Base-by-base conservation (phyloP, 768 basidiomycete species). In the Boletellus ananiceps region DNA sequence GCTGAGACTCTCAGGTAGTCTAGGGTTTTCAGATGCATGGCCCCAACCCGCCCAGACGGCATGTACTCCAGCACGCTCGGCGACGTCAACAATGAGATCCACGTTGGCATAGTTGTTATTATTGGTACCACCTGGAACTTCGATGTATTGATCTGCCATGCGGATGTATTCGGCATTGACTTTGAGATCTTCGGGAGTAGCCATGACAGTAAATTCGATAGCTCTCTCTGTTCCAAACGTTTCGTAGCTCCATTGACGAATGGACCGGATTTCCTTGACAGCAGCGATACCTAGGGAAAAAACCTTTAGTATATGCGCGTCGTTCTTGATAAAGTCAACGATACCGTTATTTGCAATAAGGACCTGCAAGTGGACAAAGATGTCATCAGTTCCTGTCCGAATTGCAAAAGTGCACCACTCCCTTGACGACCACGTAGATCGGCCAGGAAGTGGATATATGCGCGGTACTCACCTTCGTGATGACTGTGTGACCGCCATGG, bases 31-130 rank as follows among this genome's bases (percentile, higher is more conserved):
- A 2, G 96, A 98, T 23, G 96, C 96, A 69, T 99, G 96, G 43
- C 96, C 96, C 96, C 96, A 99, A 49, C 96, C 96, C 32, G 96
- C 96, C 96, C 96, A 99, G 21, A 99, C 96, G 38, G 96, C 96
- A 63, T 99, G 96, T 1, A 98, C 96, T 29, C 93, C 96, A 18
- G 93, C 80, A 57, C 96, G 86, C 71, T 99, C 94, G 37, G 96
- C 96, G 49, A 99, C 84, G 65, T 99, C 96, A 50, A 98, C 90
- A 62, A 99, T 98, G 63, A 96, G 85, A 63, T 99, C 96, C 60
- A 99, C 96, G 67, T 99, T 99, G 58, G 96, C 96, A 64, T 98
- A 98, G 70, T 99, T 98, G 79, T 98, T 93, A 78, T 98, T 99
- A 69, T 99, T 99, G 16, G 88, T 82, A 53, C 96, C 96, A 52